Evolutionary conservation across 352 stramenopile species (phyloP), one percentile per base, ranked within the genome.

Genomic region (Globisporangium cystogenes): DNA sequence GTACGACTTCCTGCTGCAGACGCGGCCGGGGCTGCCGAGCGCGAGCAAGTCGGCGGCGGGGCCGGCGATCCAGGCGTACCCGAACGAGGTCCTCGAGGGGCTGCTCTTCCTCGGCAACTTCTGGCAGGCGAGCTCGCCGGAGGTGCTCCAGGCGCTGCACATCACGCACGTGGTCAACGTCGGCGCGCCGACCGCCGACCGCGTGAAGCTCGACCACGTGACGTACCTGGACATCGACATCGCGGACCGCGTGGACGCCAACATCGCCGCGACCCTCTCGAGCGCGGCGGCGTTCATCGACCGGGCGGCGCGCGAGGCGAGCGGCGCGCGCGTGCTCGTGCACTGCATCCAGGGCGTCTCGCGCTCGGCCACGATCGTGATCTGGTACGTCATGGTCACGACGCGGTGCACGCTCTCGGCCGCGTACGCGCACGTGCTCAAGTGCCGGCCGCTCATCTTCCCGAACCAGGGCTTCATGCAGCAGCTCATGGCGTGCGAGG

Each of bases 301-400:
- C 16, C 62, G 59, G 10, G 74, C 68, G 18, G 39, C 52, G 16
- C 24, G 53, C 16, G 55, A 67, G 27, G 15, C 39, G 12, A 26
- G n/a, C 5, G 58, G 55, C 4, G 59, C 43, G 4, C 77, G 78
- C 20, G 82, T 93, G 50, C 72, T 93, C n/a, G 72, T 93, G 20
- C 77, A 93, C 59, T 93, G 82, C 45, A 74, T 90, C n/a, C 80
- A 89, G 57, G 82, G 82, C 18, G 70, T 93, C 11, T 93, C 82
- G 16, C 76, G 79, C 26, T 90, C 82, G 29, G 82, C 77, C 26
- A 86, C 82, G 8, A 76, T 90, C 39, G 82, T 79, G 40, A 86
- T 93, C 44, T 86, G 72, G 73, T 93, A 88, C 65, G 58, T 93
- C 27, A 90, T 93, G 79, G 68, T 78, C 27, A 63, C 75, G 42